Percentiles rank a stretch among this genome's conserved stretches.
Evolutionary conservation across 306 rosid genomes (phyloP).

Genomic region (Canavalia gladiata): DNA sequence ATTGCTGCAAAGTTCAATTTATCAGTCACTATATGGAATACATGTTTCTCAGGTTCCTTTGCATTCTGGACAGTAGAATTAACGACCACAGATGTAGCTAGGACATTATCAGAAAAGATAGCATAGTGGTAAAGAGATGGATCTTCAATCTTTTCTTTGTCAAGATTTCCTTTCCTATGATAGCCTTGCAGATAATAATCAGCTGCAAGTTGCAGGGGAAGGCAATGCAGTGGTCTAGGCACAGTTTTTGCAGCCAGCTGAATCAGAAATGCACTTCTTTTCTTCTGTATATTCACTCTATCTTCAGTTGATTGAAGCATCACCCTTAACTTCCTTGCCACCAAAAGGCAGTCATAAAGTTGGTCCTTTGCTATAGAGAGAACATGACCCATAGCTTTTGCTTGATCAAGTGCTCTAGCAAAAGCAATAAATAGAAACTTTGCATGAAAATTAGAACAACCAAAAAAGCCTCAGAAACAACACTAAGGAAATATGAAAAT

Average conservation of each 20-base stretch:
- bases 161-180: conserved; percentile 61
- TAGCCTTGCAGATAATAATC: conserved; percentile 80
- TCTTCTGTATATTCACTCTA: conserved; percentile 72
- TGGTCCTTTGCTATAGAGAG: conserved; percentile 89
- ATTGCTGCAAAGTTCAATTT: conserved; percentile 87
- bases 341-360: conserved; percentile 76
- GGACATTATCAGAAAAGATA: conserved; percentile 92
- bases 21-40: conserved; percentile 94
- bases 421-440: conserved; percentile 51
- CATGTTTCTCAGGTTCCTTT: conserved; percentile 87
- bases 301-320: conserved; percentile 94
- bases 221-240: conserved; percentile 91
- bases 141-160: conserved; percentile 75
- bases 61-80: conserved; percentile 90
- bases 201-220: conserved; percentile 84
- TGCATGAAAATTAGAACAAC: conserved; percentile 49
- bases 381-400: conserved; percentile 92
- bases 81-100: conserved; percentile 95
- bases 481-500: conserved; percentile 45
- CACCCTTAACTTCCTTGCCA: conserved; percentile 81
- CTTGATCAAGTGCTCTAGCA: conserved; percentile 83
- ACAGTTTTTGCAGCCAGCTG: conserved; percentile 96
- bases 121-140: conserved; percentile 94
- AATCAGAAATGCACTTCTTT: conserved; percentile 86
- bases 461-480: conserved; percentile 42